phyloP scores from a whole-genome alignment of 2,329 filamentous ascomycete species.

The Raffaelea arxii region DNA sequence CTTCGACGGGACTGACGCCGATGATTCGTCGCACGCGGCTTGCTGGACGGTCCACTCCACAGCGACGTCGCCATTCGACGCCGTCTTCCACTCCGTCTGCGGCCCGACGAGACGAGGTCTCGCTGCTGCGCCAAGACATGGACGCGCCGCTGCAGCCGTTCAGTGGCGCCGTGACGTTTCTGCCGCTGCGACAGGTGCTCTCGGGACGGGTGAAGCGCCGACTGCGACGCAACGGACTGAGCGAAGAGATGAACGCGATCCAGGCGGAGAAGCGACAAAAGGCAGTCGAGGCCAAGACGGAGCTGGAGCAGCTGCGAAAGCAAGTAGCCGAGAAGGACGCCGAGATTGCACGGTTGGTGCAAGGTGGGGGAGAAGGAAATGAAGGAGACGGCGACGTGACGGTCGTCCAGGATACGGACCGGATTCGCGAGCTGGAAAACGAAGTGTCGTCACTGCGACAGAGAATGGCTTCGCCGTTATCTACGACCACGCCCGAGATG shows the following conservation, averaged over 20 bases:
- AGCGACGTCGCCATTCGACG: slow-evolving; percentile 33
- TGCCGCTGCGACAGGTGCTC: slow-evolving; percentile 43
- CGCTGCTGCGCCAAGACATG: neutral
- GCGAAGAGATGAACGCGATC: slow-evolving; percentile 48
- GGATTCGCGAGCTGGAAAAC: slow-evolving; percentile 26
- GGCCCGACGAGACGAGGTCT: slow-evolving; percentile 6
- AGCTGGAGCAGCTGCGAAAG: slow-evolving; percentile 37
- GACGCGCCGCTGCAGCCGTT: slow-evolving; percentile 14
- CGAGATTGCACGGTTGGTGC: slow-evolving; percentile 31
- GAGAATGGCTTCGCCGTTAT: slow-evolving; percentile 16
- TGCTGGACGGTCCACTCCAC: neutral
- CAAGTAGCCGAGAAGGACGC: slow-evolving; percentile 40
- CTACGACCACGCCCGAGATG: slow-evolving; percentile 12
- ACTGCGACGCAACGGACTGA: slow-evolving; percentile 44
- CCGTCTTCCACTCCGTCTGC: slow-evolving; percentile 17
- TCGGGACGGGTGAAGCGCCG: slow-evolving; percentile 49
- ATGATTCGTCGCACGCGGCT: slow-evolving; percentile 45
- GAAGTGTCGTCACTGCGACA: slow-evolving; percentile 23
- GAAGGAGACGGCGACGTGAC: slow-evolving; percentile 27
- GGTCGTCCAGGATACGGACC: slow-evolving; percentile 34
- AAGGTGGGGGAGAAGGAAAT: neutral
- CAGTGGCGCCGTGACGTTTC: slow-evolving; percentile 33
- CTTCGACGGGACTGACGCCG: slow-evolving; percentile 47
- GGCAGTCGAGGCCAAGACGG: slow-evolving; percentile 27
- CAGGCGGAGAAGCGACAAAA: slow-evolving; percentile 34